Base-by-base conservation (phyloP, 805 yeast species). In the Yarrowia phangngaensis region DNA sequence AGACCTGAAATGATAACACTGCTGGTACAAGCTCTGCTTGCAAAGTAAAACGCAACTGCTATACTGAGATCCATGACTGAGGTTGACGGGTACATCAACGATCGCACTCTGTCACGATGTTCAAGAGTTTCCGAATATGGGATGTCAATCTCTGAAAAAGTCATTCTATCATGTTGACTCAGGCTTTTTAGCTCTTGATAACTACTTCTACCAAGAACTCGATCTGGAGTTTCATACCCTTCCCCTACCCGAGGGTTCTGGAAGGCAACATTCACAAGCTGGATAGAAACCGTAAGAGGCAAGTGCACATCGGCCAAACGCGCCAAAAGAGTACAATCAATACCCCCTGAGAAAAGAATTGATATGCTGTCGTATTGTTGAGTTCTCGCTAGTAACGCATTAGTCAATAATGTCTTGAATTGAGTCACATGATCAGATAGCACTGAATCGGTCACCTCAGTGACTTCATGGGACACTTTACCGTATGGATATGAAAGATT, bases 11-110 rank as follows among this genome's bases (percentile, higher is more conserved):
- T 69, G 7, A 92, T 63, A 0, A 92, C 95, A 55, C 78, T 75
- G 7, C 87, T 75, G 0, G 82, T 79, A 7, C 54, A 41, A 7
- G 84, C 84, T 53, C 76, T 70, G 2, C 95, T 75, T 0, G 97
- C 97, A 67, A 88, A 92, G 61, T 81, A 88, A 60, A 92, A 92
- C 0, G 99, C 98, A 53, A 90, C 78, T 1, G 97, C 97, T 45
- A 92, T 92, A 1, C 95, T 84, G 16, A 88, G 66, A 63, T 92
- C 99, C 97, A 92, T 92, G 55, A 88, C 97, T 0, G 96, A 88
- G 33, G 76, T 72, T 52, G 80, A 78, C 0, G 99, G 98, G 58
- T 72, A 80, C 74, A 92, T 92, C 32, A 90, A 67, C 19, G 73
- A 67, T 33, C 70, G 64, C 0, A 90, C 95, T 3, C 67, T 62